These are phyloP conservation scores for Xylaria sp. DNA, from an alignment of 2,329 filamentous ascomycete genomes.

Conservation along the genomic window DNA sequence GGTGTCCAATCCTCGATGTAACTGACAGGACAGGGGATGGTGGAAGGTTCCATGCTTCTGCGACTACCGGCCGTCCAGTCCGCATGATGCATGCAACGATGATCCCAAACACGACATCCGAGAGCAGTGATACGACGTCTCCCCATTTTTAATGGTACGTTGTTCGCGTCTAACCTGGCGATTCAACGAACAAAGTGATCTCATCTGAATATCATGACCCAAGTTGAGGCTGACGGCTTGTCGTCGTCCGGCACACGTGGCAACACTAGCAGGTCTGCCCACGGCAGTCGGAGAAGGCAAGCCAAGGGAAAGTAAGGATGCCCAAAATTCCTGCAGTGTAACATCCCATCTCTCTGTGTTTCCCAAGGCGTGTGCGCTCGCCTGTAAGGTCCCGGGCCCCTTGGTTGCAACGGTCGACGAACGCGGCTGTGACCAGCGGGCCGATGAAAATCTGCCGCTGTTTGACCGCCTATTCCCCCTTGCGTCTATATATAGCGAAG, in stretches of 20 bases:
- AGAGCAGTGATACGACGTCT: constrained; percentile 5
- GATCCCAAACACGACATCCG: constrained; percentile 4
- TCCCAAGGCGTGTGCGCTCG: constrained; percentile 30
- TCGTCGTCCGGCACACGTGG: constrained; percentile 25
- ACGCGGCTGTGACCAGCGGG: constrained; percentile 23
- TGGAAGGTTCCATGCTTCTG: constrained; percentile 17
- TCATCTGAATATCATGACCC: not conserved
- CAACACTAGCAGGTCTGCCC: constrained; percentile 35
- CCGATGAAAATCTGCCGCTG: constrained; percentile 13
- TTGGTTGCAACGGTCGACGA: constrained; percentile 33
- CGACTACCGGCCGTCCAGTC: constrained; percentile 2
- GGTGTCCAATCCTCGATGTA: constrained; percentile 12
- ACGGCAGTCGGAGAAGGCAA: constrained; percentile 8
- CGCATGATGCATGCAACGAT: constrained; percentile 18
- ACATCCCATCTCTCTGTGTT: constrained; percentile 27
- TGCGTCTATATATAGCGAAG: constrained; percentile 7
- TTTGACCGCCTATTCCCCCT: constrained; percentile 7
- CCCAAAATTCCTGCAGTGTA: constrained; percentile 35
- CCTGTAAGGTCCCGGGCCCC: constrained; percentile 38
- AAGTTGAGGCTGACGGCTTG: constrained; percentile 11
- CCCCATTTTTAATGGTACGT: not conserved
- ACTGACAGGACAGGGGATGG: constrained; percentile 6
- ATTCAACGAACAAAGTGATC: not conserved
- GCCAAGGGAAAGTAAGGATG: constrained; percentile 33
- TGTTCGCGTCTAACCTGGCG: not conserved